Conservation (phyloP, 331 rosid genomes). For the Pyracantha coccinea region DNA sequence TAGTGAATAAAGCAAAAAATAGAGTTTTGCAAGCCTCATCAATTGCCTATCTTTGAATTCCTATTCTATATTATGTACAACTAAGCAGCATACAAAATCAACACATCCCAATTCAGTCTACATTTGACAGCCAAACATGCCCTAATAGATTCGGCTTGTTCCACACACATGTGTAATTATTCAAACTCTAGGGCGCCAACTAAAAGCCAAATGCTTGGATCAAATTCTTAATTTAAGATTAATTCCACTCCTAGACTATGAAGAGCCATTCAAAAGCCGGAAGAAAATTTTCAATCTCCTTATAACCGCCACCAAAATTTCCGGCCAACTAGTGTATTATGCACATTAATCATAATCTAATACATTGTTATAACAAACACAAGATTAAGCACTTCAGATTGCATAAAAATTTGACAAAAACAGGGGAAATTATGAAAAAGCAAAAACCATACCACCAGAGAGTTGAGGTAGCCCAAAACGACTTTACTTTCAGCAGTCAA, state of each 20-base stretch:
- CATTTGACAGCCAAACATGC: neutral
- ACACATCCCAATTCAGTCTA: neutral
- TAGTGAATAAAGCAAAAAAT: neutral
- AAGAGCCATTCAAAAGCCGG: no score
- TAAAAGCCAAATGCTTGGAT: neutral
- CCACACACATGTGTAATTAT: neutral
- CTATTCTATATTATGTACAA: neutral
- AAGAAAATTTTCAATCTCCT: neutral
- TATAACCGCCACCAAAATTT: neutral
- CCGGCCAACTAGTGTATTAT: no score
- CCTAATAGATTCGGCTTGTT: neutral
- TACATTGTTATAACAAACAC: neutral
- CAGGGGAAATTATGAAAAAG: neutral
- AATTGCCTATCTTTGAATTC: neutral
- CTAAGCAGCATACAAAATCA: neutral
- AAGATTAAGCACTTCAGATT: neutral
- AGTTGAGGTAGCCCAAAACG: slow-evolving; percentile 80
- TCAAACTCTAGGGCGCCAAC: neutral
- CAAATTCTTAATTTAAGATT: neutral
- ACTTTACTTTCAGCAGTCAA: slow-evolving; percentile 62
- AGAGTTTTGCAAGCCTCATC: neutral
- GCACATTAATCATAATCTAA: neutral
- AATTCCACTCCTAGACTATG: neutral
- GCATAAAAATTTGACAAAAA: neutral
- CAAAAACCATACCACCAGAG: slow-evolving; percentile 64